Conservation (phyloP, 768 basidiomycete species). For the Porphyrellus cyaneotinctus region DNA sequence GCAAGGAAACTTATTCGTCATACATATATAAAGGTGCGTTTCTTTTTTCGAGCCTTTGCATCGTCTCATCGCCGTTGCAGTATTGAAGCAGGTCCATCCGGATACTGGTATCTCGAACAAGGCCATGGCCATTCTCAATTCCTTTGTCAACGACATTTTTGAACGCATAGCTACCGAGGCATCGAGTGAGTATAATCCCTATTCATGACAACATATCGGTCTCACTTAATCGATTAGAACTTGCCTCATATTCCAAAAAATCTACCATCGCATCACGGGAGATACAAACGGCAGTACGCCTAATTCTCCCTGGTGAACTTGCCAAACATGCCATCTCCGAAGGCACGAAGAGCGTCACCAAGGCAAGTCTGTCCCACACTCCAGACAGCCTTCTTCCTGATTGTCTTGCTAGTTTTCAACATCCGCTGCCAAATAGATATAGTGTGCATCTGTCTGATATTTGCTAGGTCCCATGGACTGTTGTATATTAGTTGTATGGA, state of each 20-base stretch:
- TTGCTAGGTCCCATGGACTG: constrained; percentile 15
- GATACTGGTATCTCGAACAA: constrained; percentile 99
- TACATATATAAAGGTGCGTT: constrained; percentile 87
- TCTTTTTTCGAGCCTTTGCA: neutral
- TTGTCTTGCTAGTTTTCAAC: constrained; percentile 37
- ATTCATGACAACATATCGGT: neutral
- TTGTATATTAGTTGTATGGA: constrained; percentile 34
- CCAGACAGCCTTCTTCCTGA: neutral
- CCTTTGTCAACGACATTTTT: constrained; percentile 92
- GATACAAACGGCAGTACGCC: constrained; percentile 93
- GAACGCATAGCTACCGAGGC: constrained; percentile 89
- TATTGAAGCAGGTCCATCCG: constrained; percentile 96
- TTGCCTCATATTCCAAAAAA: constrained; percentile 97
- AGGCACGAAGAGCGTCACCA: constrained; percentile 76
- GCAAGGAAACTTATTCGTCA: constrained; percentile 91
- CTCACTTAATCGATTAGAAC: constrained; percentile 47
- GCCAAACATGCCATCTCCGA: constrained; percentile 99
- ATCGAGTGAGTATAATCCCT: constrained; percentile 54
- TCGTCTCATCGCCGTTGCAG: constrained; percentile 36
- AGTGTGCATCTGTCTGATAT: constrained; percentile 9
- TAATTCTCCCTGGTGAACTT: constrained; percentile 95
- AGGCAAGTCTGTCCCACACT: constrained; percentile 30
- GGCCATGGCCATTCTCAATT: constrained; percentile 89
- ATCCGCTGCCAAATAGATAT: constrained; percentile 40
- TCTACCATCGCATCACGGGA: constrained; percentile 98